phyloP scores from a whole-genome alignment of 2,329 filamentous ascomycete species.

The Calonectria pteridis region DNA sequence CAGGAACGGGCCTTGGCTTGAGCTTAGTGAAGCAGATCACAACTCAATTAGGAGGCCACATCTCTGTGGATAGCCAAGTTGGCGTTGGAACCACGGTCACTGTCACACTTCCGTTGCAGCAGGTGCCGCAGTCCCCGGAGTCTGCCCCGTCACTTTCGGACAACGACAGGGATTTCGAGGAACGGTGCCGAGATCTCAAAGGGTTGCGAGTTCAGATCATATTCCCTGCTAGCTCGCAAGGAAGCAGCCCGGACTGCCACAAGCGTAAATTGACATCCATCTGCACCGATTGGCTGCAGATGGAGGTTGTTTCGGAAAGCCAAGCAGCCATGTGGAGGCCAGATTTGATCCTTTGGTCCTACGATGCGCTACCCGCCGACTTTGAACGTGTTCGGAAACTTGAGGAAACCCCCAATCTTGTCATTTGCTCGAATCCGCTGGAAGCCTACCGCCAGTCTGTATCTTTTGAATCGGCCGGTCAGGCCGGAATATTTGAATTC shows the following conservation, averaged over 20 bases:
- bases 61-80: slow-evolving; percentile 64
- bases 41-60: slow-evolving; percentile 67
- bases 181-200: not conserved
- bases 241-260: not conserved
- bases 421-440: slow-evolving; percentile 50
- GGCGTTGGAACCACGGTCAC: slow-evolving; percentile 53
- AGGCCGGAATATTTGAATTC: slow-evolving; percentile 50
- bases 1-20: slow-evolving; percentile 74
- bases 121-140: not conserved
- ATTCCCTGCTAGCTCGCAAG: not conserved
- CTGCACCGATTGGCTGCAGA: not conserved
- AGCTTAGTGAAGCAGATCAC: slow-evolving; percentile 74
- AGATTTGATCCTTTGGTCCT: not conserved
- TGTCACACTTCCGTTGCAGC: slow-evolving; percentile 45
- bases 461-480: slow-evolving; percentile 30
- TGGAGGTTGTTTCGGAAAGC: not conserved
- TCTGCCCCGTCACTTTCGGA: slow-evolving; percentile 27
- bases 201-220: not conserved
- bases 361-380: not conserved
- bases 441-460: slow-evolving; percentile 45
- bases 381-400: not conserved
- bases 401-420: slow-evolving; percentile 40
- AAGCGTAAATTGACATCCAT: not conserved
- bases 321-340: not conserved
- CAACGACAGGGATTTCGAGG: slow-evolving; percentile 25